These are phyloP conservation scores for Coffea eugenioides DNA, from an alignment of 257 asterid species.

Conservation along the genomic window DNA sequence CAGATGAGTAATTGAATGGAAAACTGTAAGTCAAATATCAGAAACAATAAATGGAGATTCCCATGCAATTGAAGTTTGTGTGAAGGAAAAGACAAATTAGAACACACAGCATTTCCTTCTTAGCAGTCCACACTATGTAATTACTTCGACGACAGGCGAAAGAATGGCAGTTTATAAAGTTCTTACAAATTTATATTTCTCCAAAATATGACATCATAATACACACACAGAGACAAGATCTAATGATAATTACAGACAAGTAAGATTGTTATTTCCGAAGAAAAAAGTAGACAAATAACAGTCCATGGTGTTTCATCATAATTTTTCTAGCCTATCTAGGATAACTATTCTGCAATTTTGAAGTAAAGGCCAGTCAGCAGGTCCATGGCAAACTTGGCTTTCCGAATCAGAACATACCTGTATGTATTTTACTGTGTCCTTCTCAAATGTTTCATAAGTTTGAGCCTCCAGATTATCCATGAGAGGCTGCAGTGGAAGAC, in stretches of 20 bases:
- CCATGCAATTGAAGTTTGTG: background rate
- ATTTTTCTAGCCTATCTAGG: background rate
- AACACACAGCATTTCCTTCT: background rate
- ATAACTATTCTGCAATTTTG: background rate
- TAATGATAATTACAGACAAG: background rate
- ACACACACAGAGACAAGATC: too few species aligned
- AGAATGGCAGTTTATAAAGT: background rate
- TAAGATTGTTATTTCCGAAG: background rate
- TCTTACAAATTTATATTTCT: background rate
- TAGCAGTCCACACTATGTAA: background rate
- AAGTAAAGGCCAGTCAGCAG: background rate
- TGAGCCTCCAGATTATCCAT: conserved; percentile 99
- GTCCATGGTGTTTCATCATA: background rate
- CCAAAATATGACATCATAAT: too few species aligned
- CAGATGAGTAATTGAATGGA: background rate
- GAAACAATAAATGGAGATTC: background rate
- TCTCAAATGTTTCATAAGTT: conserved; percentile 96
- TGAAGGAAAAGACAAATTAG: background rate
- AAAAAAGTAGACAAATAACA: background rate
- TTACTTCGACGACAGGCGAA: background rate
- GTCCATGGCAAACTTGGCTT: background rate
- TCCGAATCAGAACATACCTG: conserved; percentile 49
- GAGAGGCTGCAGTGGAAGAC: conserved; percentile 71
- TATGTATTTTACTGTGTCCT: conserved; percentile 78
- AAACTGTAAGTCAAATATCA: background rate